Conservation (phyloP, 371 early-diverging fungal genomes). For the Sporodiniella umbellata region DNA sequence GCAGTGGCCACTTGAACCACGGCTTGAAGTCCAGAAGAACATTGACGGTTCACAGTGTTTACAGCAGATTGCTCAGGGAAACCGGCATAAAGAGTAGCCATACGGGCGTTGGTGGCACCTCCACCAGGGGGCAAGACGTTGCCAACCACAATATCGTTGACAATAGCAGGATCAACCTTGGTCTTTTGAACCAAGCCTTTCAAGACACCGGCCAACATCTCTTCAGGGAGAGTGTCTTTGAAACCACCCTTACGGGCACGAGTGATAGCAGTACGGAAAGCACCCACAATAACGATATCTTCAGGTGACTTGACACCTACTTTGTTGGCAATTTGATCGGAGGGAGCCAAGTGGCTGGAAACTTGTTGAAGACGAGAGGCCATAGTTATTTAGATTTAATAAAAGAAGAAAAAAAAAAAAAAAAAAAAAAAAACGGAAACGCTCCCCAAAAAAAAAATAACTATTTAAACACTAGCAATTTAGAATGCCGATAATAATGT, state of each 20-base stretch:
- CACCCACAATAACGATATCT: constrained; percentile 84
- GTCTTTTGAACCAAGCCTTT: constrained; percentile 78
- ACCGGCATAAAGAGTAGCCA: constrained; percentile 94
- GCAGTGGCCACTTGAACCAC: constrained; percentile 87
- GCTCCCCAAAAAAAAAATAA: too few relatives aligned
- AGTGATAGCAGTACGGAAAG: constrained; percentile 89
- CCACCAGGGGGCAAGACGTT: constrained; percentile 92
- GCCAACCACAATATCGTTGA: constrained; percentile 95
- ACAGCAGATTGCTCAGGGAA: constrained; percentile 84
- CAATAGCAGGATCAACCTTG: constrained; percentile 83
- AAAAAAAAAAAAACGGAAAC: constrained; percentile 1
- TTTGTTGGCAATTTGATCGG: constrained; percentile 51
- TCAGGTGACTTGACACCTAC: constrained; percentile 81
- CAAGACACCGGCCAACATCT: constrained; percentile 84
- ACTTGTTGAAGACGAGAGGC: constrained; percentile 72
- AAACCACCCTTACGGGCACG: constrained; percentile 93
- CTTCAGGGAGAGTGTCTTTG: constrained; percentile 87
- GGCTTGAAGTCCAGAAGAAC: constrained; percentile 96
- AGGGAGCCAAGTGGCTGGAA: constrained; percentile 65
- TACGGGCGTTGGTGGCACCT: constrained; percentile 92
- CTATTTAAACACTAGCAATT: neutral
- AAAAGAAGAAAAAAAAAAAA: neutral
- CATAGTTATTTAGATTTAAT: constrained; percentile 23
- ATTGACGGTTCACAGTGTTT: constrained; percentile 94
- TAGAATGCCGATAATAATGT: constrained; percentile 8